Evolutionary conservation across 768 basidiomycete genomes (phyloP).

Genomic region (Boletus rubropictus): DNA sequence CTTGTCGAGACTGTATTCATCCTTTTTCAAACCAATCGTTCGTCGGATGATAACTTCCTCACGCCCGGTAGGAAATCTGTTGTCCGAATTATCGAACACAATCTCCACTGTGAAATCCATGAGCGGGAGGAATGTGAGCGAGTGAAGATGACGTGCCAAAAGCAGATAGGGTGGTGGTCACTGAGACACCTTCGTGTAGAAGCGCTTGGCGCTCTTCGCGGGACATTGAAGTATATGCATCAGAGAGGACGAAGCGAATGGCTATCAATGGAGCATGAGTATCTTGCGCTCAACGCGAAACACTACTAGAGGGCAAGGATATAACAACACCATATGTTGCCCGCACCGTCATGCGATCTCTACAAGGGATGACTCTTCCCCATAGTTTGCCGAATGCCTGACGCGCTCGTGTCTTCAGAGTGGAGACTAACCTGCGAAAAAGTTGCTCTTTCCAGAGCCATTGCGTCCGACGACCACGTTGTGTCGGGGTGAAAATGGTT

Average conservation of each 20-base stretch:
- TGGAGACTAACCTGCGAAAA: slow-evolving; percentile 75
- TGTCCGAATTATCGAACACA: slow-evolving; percentile 91
- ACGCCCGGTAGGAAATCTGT: slow-evolving; percentile 87
- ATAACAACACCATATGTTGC: not conserved
- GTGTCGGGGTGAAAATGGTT: slow-evolving; percentile 89
- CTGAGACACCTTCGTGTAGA: slow-evolving; percentile 90
- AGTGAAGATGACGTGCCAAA: slow-evolving; percentile 51
- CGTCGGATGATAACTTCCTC: slow-evolving; percentile 84
- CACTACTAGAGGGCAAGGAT: not conserved
- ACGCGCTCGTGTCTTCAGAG: not conserved
- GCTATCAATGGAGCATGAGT: slow-evolving; percentile 40
- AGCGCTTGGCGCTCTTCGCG: slow-evolving; percentile 88
- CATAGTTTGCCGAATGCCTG: not conserved
- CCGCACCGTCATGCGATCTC: not conserved
- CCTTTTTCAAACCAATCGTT: slow-evolving; percentile 97
- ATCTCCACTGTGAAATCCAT: slow-evolving; percentile 59
- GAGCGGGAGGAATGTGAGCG: not conserved
- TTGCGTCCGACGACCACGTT: slow-evolving; percentile 98
- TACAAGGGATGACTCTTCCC: not conserved
- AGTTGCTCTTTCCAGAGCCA: slow-evolving; percentile 98
- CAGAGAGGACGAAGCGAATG: slow-evolving; percentile 95
- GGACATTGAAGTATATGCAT: slow-evolving; percentile 94
- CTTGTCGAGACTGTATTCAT: slow-evolving; percentile 95
- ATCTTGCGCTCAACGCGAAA: not conserved
- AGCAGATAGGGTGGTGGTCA: slow-evolving; percentile 84